Percentiles rank a stretch among this genome's conserved stretches.
These are phyloP conservation scores for Bruguiera sexangula DNA, from an alignment of 345 rosid species.

Conservation along the genomic window DNA sequence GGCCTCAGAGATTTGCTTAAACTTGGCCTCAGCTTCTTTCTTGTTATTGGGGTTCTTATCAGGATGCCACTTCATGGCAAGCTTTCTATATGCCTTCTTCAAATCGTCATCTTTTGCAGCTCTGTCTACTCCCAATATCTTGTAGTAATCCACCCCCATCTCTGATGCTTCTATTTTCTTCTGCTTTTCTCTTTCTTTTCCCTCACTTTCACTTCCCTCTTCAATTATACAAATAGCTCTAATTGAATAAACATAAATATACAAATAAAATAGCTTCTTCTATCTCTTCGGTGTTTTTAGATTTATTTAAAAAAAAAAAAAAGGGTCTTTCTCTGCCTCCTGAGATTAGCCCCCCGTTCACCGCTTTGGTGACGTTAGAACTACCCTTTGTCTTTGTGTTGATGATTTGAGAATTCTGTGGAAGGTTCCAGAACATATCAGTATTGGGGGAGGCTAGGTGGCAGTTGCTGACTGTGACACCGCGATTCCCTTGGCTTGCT, in stretches of 20 bases:
- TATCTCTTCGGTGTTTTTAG: background rate
- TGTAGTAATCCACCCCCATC: constrained; percentile 32
- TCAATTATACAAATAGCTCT: background rate
- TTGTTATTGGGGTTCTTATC: constrained; percentile 30
- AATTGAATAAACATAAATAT: too few species aligned
- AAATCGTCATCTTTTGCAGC: constrained; percentile 25
- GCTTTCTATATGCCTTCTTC: constrained; percentile 30
- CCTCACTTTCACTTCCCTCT: background rate
- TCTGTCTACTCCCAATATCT: constrained; percentile 21
- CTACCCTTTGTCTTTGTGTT: background rate
- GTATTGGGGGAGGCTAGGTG: too few species aligned
- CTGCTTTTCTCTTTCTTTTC: background rate
- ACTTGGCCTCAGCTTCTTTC: constrained; percentile 28
- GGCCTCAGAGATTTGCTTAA: constrained; percentile 29
- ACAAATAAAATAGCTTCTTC: too few species aligned
- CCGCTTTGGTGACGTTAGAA: too few species aligned
- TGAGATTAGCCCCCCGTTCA: too few species aligned
- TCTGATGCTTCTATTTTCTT: background rate
- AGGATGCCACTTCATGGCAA: constrained; percentile 35
- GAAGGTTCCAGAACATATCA: constrained; percentile 12
- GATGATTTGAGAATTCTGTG: constrained; percentile 1
- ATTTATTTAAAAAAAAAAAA: background rate
- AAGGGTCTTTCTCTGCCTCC: too few species aligned
- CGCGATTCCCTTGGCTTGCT: too few species aligned
- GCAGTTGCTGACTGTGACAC: too few species aligned